Conservation (phyloP, 176 grass and related monocot genomes). For the Juncus effusus region DNA sequence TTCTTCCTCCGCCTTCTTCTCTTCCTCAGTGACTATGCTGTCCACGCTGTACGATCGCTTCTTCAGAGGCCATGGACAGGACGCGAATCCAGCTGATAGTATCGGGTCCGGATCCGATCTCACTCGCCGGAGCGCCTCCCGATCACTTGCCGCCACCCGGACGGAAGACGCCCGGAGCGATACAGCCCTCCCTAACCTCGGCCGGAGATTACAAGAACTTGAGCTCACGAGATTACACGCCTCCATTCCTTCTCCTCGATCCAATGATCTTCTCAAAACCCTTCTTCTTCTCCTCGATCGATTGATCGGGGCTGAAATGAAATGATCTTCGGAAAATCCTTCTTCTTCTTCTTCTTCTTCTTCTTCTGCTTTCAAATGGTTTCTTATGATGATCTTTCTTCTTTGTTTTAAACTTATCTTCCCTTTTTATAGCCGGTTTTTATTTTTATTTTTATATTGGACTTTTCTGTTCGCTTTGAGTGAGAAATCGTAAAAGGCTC, state of each 20-base stretch:
- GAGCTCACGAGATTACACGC: conserved; percentile 32
- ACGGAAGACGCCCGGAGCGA: background rate
- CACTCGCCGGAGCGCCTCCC: conserved; percentile 41
- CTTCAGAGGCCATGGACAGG: background rate
- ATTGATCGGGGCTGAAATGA: background rate
- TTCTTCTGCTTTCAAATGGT: background rate
- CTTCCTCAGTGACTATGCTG: conserved; percentile 20
- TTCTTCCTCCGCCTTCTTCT: background rate
- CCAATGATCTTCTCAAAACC: background rate
- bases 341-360: background rate
- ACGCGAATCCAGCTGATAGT: background rate
- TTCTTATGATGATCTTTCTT: no score
- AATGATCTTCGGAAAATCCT: background rate
- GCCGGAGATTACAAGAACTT: conserved; percentile 24
- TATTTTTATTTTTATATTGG: background rate
- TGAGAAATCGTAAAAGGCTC: background rate
- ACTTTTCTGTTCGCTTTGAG: background rate
- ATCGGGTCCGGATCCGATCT: conserved; percentile 51
- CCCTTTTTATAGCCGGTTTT: conserved; percentile 9
- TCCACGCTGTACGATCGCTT: conserved; percentile 2
- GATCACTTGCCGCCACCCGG: background rate
- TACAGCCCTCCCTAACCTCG: background rate
- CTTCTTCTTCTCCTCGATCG: background rate
- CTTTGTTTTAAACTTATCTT: no score
- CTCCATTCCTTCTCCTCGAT: conserved; percentile 30